Percentiles rank a stretch among this genome's conserved stretches.
Conservation (phyloP, 1,284 basidiomycete species). For the Neonothopanus nambi region DNA sequence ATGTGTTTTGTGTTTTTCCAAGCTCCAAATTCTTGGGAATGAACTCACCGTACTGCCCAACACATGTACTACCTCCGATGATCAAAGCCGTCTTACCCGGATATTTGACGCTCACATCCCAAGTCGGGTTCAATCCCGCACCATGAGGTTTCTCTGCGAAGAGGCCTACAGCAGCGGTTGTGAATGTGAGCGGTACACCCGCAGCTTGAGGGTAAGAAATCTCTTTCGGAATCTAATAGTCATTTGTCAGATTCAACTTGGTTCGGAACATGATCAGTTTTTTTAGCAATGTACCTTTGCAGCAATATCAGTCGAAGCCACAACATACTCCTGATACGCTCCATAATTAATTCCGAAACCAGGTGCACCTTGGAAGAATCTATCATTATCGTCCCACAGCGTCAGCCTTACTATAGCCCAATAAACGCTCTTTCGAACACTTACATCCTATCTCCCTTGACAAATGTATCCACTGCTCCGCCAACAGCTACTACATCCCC, state of each 20-base stretch:
- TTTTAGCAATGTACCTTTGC: conserved; percentile 38
- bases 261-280: too few species aligned
- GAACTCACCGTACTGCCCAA: conserved; percentile 12
- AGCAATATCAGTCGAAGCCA: conserved; percentile 38
- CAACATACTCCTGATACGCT: conserved; percentile 51
- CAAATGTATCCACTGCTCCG: background rate
- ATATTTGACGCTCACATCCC: background rate
- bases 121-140: conserved; percentile 1
- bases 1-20: too few species aligned
- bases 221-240: background rate
- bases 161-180: conserved; percentile 1
- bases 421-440: background rate
- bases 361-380: too few species aligned
- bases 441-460: background rate
- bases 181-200: background rate
- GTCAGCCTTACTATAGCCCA: too few species aligned
- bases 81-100: background rate
- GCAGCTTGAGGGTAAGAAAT: conserved; percentile 10
- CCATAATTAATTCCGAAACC: too few species aligned
- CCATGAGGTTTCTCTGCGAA: conserved; percentile 2
- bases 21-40: too few species aligned
- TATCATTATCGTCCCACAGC: too few species aligned
- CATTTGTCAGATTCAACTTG: too few species aligned
- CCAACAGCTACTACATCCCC: background rate
- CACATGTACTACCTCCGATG: conserved; percentile 8